Evolutionary conservation across 1,284 basidiomycete species (phyloP), one percentile per base, ranked within the genome.

Genomic region (Apiotrichum akiyoshidainum): DNA sequence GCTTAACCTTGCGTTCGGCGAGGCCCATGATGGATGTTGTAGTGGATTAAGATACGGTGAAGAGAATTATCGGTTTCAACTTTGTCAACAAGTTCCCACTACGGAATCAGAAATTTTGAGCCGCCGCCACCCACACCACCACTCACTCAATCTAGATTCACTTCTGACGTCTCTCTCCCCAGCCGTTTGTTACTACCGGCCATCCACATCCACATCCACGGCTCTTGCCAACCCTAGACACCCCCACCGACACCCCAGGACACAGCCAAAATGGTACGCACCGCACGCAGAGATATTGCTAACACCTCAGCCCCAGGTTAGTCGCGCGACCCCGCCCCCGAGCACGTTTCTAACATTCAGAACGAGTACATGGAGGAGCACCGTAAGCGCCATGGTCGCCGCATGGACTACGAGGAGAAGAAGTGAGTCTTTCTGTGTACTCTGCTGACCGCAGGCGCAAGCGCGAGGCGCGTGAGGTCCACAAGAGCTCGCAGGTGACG

Each of bases 381-480:
- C 69, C 70, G 76, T 55, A 72, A 70, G 66, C 73, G 74, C 59
- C 73, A 78, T 67, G 77, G 77, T 73, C 73, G 76, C 51, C 69
- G 77, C 54, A 62, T 78, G 61, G 77, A 78, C 65, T 65, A 78
- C 54, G 77, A 77, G 66, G 77, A 78, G 73, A 65, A 65, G 60
- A 74, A 75, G 77, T 78, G 61, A 59, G 73, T 65, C 33, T 19
- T 17, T 12, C 12, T 26, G 12, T n/a, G 16, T 33, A 1, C 4
- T 12, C 7, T 17, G 26, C 41, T 57, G 44, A 54, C 52, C 5
- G 6, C 67, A 96, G 93, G 80, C 93, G 96, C 55, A 99, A 99
- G 81, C 84, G 87, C 59, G 88, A 90, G 68, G 96, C 96, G 58
- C 89, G 96, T 76, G 84, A 86, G 55, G 89, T 83, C n/a, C 96